Conservation (phyloP, 441 rosid genomes). For the Omphalea diandra region DNA sequence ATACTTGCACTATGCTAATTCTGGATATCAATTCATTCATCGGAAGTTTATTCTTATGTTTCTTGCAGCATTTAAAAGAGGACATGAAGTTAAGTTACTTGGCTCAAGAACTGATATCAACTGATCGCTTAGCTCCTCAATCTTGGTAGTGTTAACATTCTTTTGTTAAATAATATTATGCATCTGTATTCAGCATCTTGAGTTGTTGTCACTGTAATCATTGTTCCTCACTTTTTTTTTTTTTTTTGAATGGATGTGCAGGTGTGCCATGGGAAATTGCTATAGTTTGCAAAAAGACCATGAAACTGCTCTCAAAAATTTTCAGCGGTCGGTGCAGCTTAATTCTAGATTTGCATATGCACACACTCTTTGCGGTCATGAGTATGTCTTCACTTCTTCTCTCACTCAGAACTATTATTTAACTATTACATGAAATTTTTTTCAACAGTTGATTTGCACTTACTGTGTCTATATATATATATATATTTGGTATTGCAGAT, state of each 20-base stretch:
- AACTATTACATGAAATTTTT: neutral
- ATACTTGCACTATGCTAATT: conserved; percentile 12
- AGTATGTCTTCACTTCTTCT: conserved; percentile 51
- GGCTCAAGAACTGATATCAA: conserved; percentile 86
- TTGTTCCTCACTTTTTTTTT: neutral
- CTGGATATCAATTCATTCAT: conserved; percentile 9
- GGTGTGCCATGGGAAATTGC: conserved; percentile 99
- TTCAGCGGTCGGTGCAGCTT: conserved; percentile 86
- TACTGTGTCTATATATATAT: conserved; percentile 1
- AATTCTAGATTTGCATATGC: conserved; percentile 93
- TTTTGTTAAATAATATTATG: conserved; percentile 11
- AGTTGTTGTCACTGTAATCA: neutral
- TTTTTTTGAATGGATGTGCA: conserved; percentile 35
- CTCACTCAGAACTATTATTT: neutral
- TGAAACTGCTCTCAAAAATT: conserved; percentile 90
- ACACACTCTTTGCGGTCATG: conserved; percentile 94
- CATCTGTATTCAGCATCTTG: neutral
- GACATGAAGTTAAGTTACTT: conserved; percentile 97
- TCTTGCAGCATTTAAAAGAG: conserved; percentile 89
- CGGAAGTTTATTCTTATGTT: conserved; percentile 15
- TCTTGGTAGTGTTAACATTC: conserved; percentile 60
- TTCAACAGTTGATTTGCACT: neutral
- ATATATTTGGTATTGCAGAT: conserved; percentile 45
- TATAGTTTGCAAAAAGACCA: conserved; percentile 98
- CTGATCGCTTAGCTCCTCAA: conserved; percentile 95